Evolutionary conservation across 1,284 basidiomycete genomes (phyloP), one percentile per base, ranked within the genome.

Genomic region (Cutaneotrichosporon mucoides): DNA sequence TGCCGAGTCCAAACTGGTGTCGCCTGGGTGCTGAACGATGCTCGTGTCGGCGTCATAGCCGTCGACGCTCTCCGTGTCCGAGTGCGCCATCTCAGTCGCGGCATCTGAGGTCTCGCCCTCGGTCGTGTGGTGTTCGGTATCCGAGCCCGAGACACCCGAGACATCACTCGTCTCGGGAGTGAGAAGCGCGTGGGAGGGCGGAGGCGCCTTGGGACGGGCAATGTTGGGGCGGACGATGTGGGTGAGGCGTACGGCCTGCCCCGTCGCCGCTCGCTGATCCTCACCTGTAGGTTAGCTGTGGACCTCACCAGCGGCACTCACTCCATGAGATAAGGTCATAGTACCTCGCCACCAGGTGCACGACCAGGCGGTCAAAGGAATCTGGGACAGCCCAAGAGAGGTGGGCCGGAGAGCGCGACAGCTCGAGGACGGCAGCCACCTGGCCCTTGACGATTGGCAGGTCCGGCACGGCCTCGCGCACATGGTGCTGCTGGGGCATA

Each of bases 271-370:
- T 0, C 47, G 35, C 37, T 68, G 62, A 33, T 70, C 62, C 54
- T 73, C 73, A 53, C 45, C 45, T 47, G 45, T 16, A 34, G 2
- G 3, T 47, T 34, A 47, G 24, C 33, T 4, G 11, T 10, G 24
- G 6, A 3, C 69, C 73, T 73, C 15, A 11, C 3, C 24, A 24
- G 24, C 24, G 3, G 24, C 2, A 71, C 73, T 68, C 60, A 74
- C 76, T 76, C 72, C 75, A 79, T 16, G 75, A 75, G 8, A 73
- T 55, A 8, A 77, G 66, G 44, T 76, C 73, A 44, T 77, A 79
- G 55, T 79, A 79, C 35, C 77, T 60, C 12, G 63, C 67, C 5
- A 79, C 54, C 5, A 79, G 65, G 57, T 79, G 77, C 1, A 77
- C 67, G 10, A 79, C 70, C 34, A 77, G 61, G 40, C 77, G 58